A percentile compares a stretch with the other conserved stretches of the same genome.
These are phyloP conservation scores for Cordyceps militaris DNA, from an alignment of 2,329 filamentous ascomycete genomes.

Conservation along the genomic window DNA sequence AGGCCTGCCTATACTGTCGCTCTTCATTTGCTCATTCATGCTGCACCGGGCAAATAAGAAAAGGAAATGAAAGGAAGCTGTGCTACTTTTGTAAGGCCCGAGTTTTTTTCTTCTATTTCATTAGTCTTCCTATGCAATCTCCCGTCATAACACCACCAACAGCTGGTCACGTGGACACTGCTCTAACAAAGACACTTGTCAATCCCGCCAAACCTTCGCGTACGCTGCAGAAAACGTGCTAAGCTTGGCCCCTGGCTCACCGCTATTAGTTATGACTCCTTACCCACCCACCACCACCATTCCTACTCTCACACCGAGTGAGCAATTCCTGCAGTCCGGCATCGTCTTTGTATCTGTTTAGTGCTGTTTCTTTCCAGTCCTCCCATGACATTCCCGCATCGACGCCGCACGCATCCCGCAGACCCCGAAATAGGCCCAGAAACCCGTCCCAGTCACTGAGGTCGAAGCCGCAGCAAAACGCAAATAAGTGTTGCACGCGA, in stretches of 20 bases:
- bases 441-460: conserved; percentile 36
- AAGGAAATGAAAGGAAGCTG: neutral
- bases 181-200: neutral
- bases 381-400: conserved; percentile 31
- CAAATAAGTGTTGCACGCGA: conserved; percentile 31
- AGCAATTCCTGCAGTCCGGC: conserved; percentile 17
- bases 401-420: conserved; percentile 27
- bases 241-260: neutral
- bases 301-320: neutral
- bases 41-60: neutral
- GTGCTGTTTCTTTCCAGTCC: conserved; percentile 29
- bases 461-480: conserved; percentile 36
- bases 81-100: neutral
- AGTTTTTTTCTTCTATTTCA: neutral
- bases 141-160: neutral
- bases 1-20: neutral
- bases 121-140: neutral
- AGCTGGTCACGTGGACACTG: neutral
- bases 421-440: conserved; percentile 33
- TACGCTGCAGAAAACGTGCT: too few relatives aligned
- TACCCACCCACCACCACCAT: neutral
- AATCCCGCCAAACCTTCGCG: neutral
- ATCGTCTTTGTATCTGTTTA: conserved; percentile 28
- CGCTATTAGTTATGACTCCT: too few relatives aligned
- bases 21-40: neutral